Base-by-base conservation (phyloP, 2,329 filamentous ascomycete genomes). In the Rhytidhysteron rufulum region DNA sequence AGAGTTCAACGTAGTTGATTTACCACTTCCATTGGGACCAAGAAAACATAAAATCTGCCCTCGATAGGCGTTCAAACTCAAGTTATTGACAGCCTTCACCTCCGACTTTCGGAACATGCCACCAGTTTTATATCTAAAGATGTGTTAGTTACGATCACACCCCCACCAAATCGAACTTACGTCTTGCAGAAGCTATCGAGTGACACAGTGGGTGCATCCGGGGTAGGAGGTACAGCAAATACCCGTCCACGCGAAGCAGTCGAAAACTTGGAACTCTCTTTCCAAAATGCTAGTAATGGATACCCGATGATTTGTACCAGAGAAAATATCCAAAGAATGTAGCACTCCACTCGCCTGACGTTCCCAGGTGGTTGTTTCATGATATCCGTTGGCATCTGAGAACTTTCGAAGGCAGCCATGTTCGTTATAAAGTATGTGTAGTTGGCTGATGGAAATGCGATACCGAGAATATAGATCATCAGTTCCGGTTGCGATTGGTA, bases 1-100 rank as follows among this genome's bases (percentile, higher is more conserved):
- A 6, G 85, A 84, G 57, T 94, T 86, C 6, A 94, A 74, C 0
- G 88, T 93, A 0, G 89, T 95, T 40, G 82, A 87, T 62, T 95
- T 95, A 21, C 89, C 89, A 51, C 82, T 86, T 13, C 88, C 89
- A 60, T 95, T 95, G 5, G 88, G 86, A 17, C 89, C 89, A 0
- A 95, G 75, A 0, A 95, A 72, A 1, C 88, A 85, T 53, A 91
- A 75, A 33, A 95, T 93, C 53, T 94, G 83, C 1, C 89, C 89
- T 45, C 80, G 78, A 2, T 77, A 72, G 2, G 86, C 85, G 6
- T 75, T 73, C 21, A 95, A 68, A 24, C 74, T 82, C 17, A 95
- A 66, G 27, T 80, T 72, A 44, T 86, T 74, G 25, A 95, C 88
- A 3, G 89, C 89, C 10, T 82, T 62, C 0, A 95, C 86, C 1